Base-by-base conservation (phyloP, 2,329 filamentous ascomycete genomes). In the Incumbomyces delicatus region DNA sequence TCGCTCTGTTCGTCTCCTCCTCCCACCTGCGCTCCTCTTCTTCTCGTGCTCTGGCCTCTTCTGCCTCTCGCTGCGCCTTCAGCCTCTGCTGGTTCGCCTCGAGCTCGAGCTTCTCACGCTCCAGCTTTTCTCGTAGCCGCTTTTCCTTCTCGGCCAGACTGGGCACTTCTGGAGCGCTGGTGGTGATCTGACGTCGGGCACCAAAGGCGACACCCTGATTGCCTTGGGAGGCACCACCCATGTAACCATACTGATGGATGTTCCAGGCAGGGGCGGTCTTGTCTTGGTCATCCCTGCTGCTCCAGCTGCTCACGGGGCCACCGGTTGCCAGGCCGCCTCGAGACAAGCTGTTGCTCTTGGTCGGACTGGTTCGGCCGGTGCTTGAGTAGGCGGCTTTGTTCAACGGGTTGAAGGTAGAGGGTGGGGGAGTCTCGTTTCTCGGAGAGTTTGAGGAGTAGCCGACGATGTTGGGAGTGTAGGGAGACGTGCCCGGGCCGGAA, bases 221-320 rank as follows among this genome's bases (percentile, higher is more conserved):
- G 2, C 87, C 90, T 64, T 98, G 92, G 60, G 87, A 95, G 20
- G 92, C 92, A 41, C 92, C 92, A 48, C 92, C 92, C 84, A 96
- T 92, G 66, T 95, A 98, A 6, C 92, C 89, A 62, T 98, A 98
- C 63, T 98, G 92, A 48, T 89, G 85, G 57, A 96, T 96, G 62
- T 96, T 98, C 92, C 92, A 98, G 1, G 92, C 92, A 0, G 92
- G 92, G 20, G 82, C 75, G 1, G 89, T 95, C 37, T 75, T 76
- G 13, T 78, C 78, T 64, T 95, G 85, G 56, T 95, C 87, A 46
- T 78, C 76, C 64, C 77, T 86, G 63, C 80, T 94, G 65, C 86
- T 94, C 92, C 92, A 96, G 66, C 81, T 94, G 61, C 85, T 95
- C 51, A 90, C 78, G 27, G 63, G 60, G 41, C 66, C 68, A 43